Percentiles rank a stretch among this genome's conserved stretches.
Evolutionary conservation across 2,329 filamentous ascomycete species (phyloP).

Genomic region (Colletotrichum noveboracense): DNA sequence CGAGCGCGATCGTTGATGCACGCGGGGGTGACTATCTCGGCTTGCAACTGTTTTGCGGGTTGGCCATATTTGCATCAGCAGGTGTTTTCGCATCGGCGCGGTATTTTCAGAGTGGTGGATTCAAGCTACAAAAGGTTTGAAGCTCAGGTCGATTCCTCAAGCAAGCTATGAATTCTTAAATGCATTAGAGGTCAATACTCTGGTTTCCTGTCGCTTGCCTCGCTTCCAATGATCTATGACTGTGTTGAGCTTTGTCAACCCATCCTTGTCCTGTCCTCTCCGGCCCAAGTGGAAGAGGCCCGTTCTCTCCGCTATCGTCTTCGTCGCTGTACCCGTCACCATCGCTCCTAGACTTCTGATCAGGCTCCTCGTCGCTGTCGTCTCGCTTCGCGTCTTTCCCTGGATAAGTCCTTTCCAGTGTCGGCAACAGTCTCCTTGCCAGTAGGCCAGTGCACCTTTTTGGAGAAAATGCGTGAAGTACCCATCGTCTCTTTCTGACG

Average conservation of each 20-base stretch:
- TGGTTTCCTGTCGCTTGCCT: neutral
- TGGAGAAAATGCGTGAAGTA: neutral
- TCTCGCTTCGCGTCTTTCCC: neutral
- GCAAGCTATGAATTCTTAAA: accelerated
- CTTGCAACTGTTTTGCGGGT: conserved; percentile 69
- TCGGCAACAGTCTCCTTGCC: neutral
- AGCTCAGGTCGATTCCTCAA: accelerated
- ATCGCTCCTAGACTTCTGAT: neutral
- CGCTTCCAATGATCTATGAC: neutral
- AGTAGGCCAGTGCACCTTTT: neutral
- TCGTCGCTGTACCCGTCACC: neutral
- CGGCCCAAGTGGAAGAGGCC: neutral
- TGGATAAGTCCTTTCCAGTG: neutral
- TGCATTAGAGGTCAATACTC: neutral
- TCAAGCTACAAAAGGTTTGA: conserved; percentile 38
- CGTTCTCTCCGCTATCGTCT: neutral
- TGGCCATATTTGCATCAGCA: conserved; percentile 43
- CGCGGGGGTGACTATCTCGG: conserved; percentile 60
- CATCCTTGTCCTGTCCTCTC: accelerated
- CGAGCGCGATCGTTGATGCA: conserved; percentile 60
- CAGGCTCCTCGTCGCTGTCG: neutral
- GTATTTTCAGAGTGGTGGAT: conserved; percentile 37
- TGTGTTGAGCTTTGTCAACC: neutral
- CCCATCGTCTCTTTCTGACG: accelerated
- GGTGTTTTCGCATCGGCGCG: conserved; percentile 34